phyloP scores from a whole-genome alignment of 805 yeast genomes.

The Blastobotrys parvus region DNA sequence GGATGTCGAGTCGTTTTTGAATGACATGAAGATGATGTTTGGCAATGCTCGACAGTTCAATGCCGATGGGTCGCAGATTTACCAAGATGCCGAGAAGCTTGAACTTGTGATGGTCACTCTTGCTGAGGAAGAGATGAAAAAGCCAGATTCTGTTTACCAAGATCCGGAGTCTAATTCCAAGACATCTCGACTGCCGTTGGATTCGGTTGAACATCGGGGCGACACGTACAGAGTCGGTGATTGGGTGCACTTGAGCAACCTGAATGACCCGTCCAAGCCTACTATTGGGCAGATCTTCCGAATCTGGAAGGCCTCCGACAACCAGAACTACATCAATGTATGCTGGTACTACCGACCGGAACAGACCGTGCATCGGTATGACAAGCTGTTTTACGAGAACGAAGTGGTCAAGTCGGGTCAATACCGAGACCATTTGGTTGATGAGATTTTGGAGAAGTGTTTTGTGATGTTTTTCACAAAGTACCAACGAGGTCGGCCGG shows the following conservation, averaged over 20 bases:
- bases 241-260: constrained; percentile 84
- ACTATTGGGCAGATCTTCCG: constrained; percentile 91
- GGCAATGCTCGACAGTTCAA: constrained; percentile 62
- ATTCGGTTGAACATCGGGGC: constrained; percentile 62
- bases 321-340: constrained; percentile 79
- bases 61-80: constrained; percentile 48
- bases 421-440: constrained; percentile 85
- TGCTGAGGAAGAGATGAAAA: constrained; percentile 59
- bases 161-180: constrained; percentile 47
- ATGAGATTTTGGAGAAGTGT: constrained; percentile 87
- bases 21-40: constrained; percentile 69
- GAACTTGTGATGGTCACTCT: constrained; percentile 52
- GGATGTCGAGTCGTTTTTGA: constrained; percentile 65
- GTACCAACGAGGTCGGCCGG: constrained; percentile 89
- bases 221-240: constrained; percentile 80
- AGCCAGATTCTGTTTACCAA: constrained; percentile 70
- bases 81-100: constrained; percentile 52
- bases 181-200: constrained; percentile 68
- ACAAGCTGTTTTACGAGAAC: constrained; percentile 80
- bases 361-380: constrained; percentile 91
- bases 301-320: constrained; percentile 73
- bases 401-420: constrained; percentile 97
- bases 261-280: constrained; percentile 82
- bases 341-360: constrained; percentile 99
- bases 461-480: constrained; percentile 91